Conservation (phyloP, 1,139 yeast genomes). For the Yamadazyma trypodendri region DNA sequence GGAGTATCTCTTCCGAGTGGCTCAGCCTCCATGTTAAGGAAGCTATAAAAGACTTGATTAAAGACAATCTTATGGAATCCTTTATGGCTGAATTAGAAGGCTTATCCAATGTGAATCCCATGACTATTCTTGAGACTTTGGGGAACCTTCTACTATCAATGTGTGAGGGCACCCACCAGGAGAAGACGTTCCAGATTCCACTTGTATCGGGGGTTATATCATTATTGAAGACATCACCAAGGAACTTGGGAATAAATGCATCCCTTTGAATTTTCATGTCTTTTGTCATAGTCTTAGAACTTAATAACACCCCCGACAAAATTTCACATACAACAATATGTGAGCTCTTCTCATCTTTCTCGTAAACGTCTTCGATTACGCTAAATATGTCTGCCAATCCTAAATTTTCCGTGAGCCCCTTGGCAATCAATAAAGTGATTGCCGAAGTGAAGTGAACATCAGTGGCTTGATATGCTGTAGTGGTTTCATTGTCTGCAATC, state of each 20-base stretch:
- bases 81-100: slow-evolving; percentile 64
- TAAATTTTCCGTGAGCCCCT: slow-evolving; percentile 35
- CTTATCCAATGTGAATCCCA: slow-evolving; percentile 48
- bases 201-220: slow-evolving; percentile 77
- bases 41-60: slow-evolving; percentile 55
- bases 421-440: slow-evolving; percentile 44
- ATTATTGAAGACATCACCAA: slow-evolving; percentile 47
- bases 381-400: slow-evolving; percentile 48
- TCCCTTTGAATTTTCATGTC: slow-evolving; percentile 40
- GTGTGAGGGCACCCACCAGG: slow-evolving; percentile 72
- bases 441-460: slow-evolving; percentile 55
- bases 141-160: slow-evolving; percentile 69
- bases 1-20: slow-evolving; percentile 46
- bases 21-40: slow-evolving; percentile 61
- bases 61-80: slow-evolving; percentile 62
- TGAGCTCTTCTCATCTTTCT: slow-evolving; percentile 60
- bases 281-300: slow-evolving; percentile 38
- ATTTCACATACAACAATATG: slow-evolving; percentile 65
- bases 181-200: slow-evolving; percentile 73
- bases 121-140: slow-evolving; percentile 46
- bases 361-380: slow-evolving; percentile 51
- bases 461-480: slow-evolving; percentile 58
- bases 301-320: slow-evolving; percentile 55
- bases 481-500: slow-evolving; percentile 64
- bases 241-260: slow-evolving; percentile 40